Evolutionary conservation across 2,329 filamentous ascomycete genomes (phyloP).

Genomic region (Zymoseptoria crescenta): DNA sequence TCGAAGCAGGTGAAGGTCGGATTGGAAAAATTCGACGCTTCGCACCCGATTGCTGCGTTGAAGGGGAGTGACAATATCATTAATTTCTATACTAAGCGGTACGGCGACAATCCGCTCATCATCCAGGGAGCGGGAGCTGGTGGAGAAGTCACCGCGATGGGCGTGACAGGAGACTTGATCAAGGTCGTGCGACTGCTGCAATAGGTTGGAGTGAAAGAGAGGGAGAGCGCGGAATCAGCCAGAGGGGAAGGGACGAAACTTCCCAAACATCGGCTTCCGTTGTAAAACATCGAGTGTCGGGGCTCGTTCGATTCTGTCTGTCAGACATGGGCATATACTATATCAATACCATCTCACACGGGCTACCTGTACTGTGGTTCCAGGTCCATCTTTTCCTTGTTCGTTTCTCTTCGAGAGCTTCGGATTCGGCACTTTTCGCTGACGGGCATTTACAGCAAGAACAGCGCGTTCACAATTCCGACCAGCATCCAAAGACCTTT

Average conservation of each 20-base stretch:
- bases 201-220: background rate
- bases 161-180: constrained; percentile 85
- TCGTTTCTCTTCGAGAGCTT: background rate
- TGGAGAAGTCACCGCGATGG: constrained; percentile 95
- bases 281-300: too few relatives aligned
- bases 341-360: background rate
- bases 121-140: constrained; percentile 89
- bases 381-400: background rate
- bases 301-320: too few relatives aligned
- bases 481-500: background rate
- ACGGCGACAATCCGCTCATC: constrained; percentile 83
- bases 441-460: background rate
- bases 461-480: background rate
- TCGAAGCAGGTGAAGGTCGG: constrained; percentile 81
- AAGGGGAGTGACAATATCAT: constrained; percentile 99
- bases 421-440: too few relatives aligned
- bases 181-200: constrained; percentile 70
- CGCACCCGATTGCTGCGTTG: constrained; percentile 83
- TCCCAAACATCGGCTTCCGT: too few relatives aligned
- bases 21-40: constrained; percentile 72
- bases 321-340: background rate
- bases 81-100: constrained; percentile 94
- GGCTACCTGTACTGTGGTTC: background rate
- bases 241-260: too few relatives aligned
- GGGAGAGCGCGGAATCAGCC: background rate